These are phyloP conservation scores for Collybia sordida DNA, from an alignment of 768 basidiomycete genomes.

Conservation along the genomic window DNA sequence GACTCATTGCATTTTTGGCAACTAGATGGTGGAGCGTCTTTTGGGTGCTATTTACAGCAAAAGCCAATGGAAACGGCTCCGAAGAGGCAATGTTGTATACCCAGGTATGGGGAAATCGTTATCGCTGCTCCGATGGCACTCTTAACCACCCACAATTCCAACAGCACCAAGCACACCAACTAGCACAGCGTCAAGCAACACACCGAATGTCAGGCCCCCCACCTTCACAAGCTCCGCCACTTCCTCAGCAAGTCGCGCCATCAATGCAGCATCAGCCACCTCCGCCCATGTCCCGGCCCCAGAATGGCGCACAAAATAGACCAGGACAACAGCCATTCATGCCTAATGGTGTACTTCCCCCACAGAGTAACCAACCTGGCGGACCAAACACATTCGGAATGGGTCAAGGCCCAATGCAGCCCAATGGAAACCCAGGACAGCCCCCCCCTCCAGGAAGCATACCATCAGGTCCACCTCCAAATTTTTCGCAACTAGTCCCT, in stretches of 20 bases:
- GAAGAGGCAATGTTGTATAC: conserved; percentile 75
- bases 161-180: conserved; percentile 25
- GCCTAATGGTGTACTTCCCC: conserved; percentile 25
- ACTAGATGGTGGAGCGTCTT: conserved; percentile 88
- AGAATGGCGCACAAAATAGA: conserved; percentile 18
- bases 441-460: conserved; percentile 19
- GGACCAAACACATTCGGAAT: conserved; percentile 25
- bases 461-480: conserved; percentile 28
- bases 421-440: conserved; percentile 24
- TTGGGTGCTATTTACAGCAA: conserved; percentile 83
- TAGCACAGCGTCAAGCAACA: conserved; percentile 29
- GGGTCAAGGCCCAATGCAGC: conserved; percentile 19
- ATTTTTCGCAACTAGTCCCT: conserved; percentile 18
- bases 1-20: conserved; percentile 6
- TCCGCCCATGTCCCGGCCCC: conserved; percentile 18
- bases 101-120: conserved; percentile 45
- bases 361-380: conserved; percentile 14
- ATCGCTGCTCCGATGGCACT: conserved; percentile 12
- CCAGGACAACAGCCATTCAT: conserved; percentile 20
- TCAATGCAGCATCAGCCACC: conserved; percentile 25
- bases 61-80: conserved; percentile 63
- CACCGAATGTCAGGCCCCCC: conserved; percentile 21
- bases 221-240: conserved; percentile 20
- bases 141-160: conserved; percentile 9
- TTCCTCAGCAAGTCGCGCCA: conserved; percentile 18